phyloP scores from a whole-genome alignment of 495 filamentous ascomycete species.

The Margaritispora aquatica region DNA sequence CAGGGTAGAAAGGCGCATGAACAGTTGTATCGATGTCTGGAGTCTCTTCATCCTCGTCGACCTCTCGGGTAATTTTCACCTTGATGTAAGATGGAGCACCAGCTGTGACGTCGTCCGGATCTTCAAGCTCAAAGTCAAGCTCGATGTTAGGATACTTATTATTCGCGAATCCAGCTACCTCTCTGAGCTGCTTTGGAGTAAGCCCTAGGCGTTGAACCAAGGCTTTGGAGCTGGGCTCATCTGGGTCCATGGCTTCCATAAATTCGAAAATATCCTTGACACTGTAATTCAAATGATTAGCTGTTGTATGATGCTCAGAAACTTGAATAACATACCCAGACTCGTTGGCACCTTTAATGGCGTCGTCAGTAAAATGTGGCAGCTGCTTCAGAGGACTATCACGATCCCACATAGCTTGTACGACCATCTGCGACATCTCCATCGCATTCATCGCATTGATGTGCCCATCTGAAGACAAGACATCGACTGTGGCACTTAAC shows the following conservation, averaged over 20 bases:
- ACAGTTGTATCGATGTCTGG: constrained; percentile 77
- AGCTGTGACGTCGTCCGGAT: constrained; percentile 69
- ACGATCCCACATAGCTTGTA: constrained; percentile 98
- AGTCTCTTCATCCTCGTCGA: constrained; percentile 52
- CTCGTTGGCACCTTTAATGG: constrained; percentile 76
- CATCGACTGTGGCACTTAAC: constrained; percentile 87
- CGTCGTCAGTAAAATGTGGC: constrained; percentile 82
- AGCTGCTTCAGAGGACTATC: constrained; percentile 97
- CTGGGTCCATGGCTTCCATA: constrained; percentile 97
- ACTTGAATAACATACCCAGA: constrained; percentile 53
- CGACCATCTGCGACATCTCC: constrained; percentile 99
- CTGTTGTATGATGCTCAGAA: not conserved
- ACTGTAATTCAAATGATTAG: constrained; percentile 38
- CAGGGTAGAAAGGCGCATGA: constrained; percentile 93
- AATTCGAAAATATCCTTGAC: constrained; percentile 95
- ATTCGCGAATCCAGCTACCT: constrained; percentile 96
- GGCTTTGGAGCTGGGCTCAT: constrained; percentile 70
- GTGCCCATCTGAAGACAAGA: constrained; percentile 92
- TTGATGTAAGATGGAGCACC: constrained; percentile 79
- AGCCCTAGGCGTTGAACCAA: constrained; percentile 74
- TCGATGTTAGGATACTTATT: constrained; percentile 92
- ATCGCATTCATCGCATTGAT: constrained; percentile 96
- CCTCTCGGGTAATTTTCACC: constrained; percentile 79
- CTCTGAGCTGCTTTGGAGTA: constrained; percentile 71
- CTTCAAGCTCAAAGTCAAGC: constrained; percentile 79